phyloP scores from a whole-genome alignment of 2,329 filamentous ascomycete species.

The Epichloe sp. region DNA sequence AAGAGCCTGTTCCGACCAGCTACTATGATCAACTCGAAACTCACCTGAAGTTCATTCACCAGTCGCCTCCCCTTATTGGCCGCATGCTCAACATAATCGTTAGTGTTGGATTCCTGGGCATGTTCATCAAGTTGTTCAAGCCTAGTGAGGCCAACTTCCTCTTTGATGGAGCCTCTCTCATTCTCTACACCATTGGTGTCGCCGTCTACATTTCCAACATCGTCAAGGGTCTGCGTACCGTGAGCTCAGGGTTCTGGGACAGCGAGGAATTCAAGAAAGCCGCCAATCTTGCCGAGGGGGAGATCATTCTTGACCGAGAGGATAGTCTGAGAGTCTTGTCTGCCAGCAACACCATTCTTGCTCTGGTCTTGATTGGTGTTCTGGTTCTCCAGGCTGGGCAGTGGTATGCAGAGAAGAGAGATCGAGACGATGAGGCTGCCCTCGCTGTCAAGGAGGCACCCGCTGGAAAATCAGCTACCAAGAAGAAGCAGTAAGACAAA shows the following conservation, averaged over 20 bases:
- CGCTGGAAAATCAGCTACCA: conserved; percentile 15
- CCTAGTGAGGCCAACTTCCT: conserved; percentile 90
- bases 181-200: conserved; percentile 74
- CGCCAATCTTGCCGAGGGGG: conserved; percentile 35
- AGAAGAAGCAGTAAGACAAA: conserved; percentile 23
- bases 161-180: conserved; percentile 74
- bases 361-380: conserved; percentile 81
- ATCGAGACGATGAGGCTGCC: conserved; percentile 63
- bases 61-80: conserved; percentile 83
- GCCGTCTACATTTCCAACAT: conserved; percentile 95
- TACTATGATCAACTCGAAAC: conserved; percentile 80
- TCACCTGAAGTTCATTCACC: conserved; percentile 84
- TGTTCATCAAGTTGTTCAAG: conserved; percentile 89
- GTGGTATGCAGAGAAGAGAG: conserved; percentile 96
- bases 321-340: conserved; percentile 84
- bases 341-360: conserved; percentile 92
- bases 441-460: conserved; percentile 31
- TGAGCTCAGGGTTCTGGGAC: conserved; percentile 56
- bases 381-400: conserved; percentile 89
- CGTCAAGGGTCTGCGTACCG: conserved; percentile 80
- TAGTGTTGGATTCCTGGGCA: conserved; percentile 72
- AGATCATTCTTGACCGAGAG: conserved; percentile 65
- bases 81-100: conserved; percentile 93
- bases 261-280: conserved; percentile 26
- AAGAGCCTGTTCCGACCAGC: conserved; percentile 44